Percentiles rank a stretch among this genome's conserved stretches.
phyloP scores from a whole-genome alignment of 1,139 yeast genomes.

The Yamadazyma blattariae region DNA sequence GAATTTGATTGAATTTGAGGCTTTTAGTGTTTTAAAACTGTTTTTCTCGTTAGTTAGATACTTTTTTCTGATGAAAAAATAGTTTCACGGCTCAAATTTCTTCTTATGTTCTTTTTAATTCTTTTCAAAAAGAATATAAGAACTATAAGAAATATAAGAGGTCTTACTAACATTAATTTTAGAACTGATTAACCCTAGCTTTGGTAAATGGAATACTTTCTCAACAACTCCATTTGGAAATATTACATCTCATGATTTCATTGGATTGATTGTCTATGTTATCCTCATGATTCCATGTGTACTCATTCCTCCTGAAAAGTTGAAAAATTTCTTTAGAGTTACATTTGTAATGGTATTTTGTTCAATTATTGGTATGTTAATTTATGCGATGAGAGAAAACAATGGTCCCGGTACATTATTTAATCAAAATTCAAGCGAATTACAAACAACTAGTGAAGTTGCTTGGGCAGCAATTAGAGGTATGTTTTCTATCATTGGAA shows the following conservation, averaged over 20 bases:
- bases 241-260: slow-evolving; percentile 18
- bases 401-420: slow-evolving; percentile 18
- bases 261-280: slow-evolving; percentile 20
- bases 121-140: too few relatives aligned
- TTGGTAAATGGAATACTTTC: slow-evolving; percentile 15
- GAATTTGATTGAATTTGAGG: too few relatives aligned
- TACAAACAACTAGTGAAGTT: slow-evolving; percentile 11
- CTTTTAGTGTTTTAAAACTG: too few relatives aligned
- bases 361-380: slow-evolving; percentile 17
- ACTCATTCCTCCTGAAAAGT: slow-evolving; percentile 16
- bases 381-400: slow-evolving; percentile 18
- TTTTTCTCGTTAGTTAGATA: too few relatives aligned
- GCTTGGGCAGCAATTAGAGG: slow-evolving; percentile 21
- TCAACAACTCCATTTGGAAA: slow-evolving; percentile 13
- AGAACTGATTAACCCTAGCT: slow-evolving; percentile 9
- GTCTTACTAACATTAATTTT: slow-evolving; percentile 12
- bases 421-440: slow-evolving; percentile 9
- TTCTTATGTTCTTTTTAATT: too few relatives aligned
- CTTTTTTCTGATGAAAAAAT: too few relatives aligned
- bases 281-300: slow-evolving; percentile 14
- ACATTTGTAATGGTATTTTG: slow-evolving; percentile 14
- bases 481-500: slow-evolving; percentile 21
- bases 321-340: slow-evolving; percentile 14
- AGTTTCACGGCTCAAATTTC: too few relatives aligned
- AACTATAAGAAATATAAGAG: too few relatives aligned